Conservation (phyloP, 2,329 filamentous ascomycete genomes). For the Penicillium fuscoglaucum region DNA sequence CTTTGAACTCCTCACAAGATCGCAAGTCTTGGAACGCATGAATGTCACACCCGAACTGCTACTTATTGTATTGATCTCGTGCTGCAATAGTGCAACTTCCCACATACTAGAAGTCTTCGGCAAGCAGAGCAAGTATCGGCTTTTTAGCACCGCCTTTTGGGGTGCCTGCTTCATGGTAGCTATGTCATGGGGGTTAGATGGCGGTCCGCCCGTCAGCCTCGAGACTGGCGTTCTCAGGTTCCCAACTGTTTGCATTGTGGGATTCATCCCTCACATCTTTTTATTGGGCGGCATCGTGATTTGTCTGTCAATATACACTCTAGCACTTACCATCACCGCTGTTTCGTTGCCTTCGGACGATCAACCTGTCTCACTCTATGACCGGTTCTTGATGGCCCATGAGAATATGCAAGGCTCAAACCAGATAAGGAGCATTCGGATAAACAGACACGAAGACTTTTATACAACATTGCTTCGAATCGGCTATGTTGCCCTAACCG, state of each 20-base stretch:
- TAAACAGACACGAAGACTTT: constrained; percentile 89
- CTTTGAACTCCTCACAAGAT: constrained; percentile 41
- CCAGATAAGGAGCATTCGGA: constrained; percentile 74
- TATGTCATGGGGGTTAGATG: constrained; percentile 72
- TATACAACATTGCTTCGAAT: constrained; percentile 85
- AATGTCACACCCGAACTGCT: constrained; percentile 90
- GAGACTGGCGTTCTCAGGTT: constrained; percentile 72
- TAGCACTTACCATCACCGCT: constrained; percentile 76
- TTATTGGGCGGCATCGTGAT: constrained; percentile 75
- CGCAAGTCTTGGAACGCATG: constrained; percentile 70
- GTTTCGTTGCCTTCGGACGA: constrained; percentile 60
- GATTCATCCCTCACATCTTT: constrained; percentile 91
- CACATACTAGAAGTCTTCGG: constrained; percentile 79
- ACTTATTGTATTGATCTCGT: constrained; percentile 81
- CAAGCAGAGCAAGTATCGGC: constrained; percentile 73
- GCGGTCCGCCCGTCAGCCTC: constrained; percentile 45
- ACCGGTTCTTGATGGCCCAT: constrained; percentile 71
- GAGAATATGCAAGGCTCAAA: constrained; percentile 90
- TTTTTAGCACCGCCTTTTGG: constrained; percentile 87
- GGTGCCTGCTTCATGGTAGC: constrained; percentile 84
- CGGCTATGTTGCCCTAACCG: constrained; percentile 84
- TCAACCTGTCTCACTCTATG: constrained; percentile 49
- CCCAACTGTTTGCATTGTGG: constrained; percentile 90
- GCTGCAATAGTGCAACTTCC: constrained; percentile 83
- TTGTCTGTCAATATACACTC: constrained; percentile 73